A percentile compares a stretch with the other conserved stretches of the same genome.
These are phyloP conservation scores for Eucalyptus microcorys DNA, from an alignment of 345 rosid genomes.

Conservation along the genomic window DNA sequence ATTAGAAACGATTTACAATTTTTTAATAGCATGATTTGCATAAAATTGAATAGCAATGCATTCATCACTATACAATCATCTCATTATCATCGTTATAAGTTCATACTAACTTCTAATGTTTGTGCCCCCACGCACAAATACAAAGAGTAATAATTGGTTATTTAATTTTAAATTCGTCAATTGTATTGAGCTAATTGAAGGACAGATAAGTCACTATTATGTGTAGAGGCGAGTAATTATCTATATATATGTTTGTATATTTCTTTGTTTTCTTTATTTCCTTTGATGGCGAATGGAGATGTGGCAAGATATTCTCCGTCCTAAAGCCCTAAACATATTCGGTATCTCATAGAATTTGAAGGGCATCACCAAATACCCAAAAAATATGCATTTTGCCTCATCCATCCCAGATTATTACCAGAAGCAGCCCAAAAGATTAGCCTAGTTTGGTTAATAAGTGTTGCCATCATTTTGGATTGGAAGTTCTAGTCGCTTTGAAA, in stretches of 20 bases:
- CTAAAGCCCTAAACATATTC: not conserved
- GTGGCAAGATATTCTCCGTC: not conserved
- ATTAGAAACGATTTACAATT: rapidly evolving
- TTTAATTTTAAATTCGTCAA: not conserved
- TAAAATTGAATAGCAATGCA: not conserved
- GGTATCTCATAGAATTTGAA: not conserved
- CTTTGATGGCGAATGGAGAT: not conserved
- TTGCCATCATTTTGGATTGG: not conserved
- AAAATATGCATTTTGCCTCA: not conserved
- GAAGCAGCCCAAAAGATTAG: not conserved
- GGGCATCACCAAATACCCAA: not conserved
- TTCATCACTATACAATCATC: not conserved
- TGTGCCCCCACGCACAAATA: rapidly evolving
- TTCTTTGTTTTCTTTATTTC: not conserved
- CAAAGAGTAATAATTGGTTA: rapidly evolving
- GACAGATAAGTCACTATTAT: not conserved
- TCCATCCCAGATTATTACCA: not conserved
- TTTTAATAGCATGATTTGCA: not conserved
- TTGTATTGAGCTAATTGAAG: not conserved
- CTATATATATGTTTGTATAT: no score
- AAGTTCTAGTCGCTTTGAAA: not conserved
- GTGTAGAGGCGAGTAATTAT: not conserved
- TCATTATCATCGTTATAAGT: not conserved
- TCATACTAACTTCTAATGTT: not conserved
- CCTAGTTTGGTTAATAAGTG: not conserved